These are phyloP conservation scores for Schwanniomyces polymorphus DNA, from an alignment of 805 yeast genomes.

Conservation along the genomic window DNA sequence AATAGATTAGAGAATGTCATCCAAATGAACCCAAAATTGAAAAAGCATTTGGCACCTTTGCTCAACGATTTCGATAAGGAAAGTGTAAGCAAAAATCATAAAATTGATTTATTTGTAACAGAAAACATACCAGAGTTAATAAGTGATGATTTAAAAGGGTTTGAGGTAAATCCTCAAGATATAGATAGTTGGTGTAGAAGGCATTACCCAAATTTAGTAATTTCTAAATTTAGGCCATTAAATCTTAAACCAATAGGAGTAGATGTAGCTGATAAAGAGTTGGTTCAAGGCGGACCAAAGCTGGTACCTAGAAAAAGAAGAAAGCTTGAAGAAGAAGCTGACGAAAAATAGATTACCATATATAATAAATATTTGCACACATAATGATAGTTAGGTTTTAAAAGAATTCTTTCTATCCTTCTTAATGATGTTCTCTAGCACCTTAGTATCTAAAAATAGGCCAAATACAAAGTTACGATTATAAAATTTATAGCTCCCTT, in stretches of 20 bases:
- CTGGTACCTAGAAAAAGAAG: conserved; percentile 6
- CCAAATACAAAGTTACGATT: conserved; percentile 68
- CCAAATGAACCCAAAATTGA: conserved; percentile 19
- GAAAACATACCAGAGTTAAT: conserved; percentile 38
- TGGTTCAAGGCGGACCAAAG: background rate
- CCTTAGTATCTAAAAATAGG: conserved; percentile 49
- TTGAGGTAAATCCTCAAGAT: conserved; percentile 41
- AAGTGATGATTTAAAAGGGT: conserved; percentile 33
- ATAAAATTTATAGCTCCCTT: conserved; percentile 61
- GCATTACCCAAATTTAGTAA: conserved; percentile 32
- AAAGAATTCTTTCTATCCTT: conserved; percentile 35
- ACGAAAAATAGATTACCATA: conserved; percentile 9
- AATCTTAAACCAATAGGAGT: conserved; percentile 7
- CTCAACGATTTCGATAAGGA: conserved; percentile 8
- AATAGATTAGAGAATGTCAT: conserved; percentile 22
- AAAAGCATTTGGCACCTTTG: conserved; percentile 15
- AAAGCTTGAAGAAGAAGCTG: conserved; percentile 5
- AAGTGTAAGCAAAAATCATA: conserved; percentile 15
- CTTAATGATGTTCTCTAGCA: conserved; percentile 53
- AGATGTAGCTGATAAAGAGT: background rate
- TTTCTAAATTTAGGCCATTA: conserved; percentile 34
- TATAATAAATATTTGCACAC: background rate
- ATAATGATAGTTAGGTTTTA: background rate
- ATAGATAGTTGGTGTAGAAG: conserved; percentile 39
- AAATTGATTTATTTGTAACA: conserved; percentile 27